Base-by-base conservation (phyloP, 2,329 filamentous ascomycete species). In the Rhinocladiella similis region DNA sequence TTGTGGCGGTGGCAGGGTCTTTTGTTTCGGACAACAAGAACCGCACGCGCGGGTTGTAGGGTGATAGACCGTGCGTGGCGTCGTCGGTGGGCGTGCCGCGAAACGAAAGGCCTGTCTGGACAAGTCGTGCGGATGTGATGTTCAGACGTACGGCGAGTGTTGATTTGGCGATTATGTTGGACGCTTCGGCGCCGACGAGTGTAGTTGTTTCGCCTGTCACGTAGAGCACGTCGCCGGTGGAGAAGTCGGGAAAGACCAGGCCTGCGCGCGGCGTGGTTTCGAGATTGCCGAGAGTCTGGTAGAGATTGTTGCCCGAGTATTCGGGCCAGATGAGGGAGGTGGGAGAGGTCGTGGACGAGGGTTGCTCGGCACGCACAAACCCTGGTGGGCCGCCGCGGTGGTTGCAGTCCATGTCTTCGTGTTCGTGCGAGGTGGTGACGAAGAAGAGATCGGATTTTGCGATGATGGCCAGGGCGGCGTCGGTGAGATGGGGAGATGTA, bases 271-370 rank as follows among this genome's bases (percentile, higher is more conserved):
- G 88, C 29, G 86, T 87, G 6, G 80, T 72, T 38, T 81, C 76
- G 13, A 95, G 75, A 67, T 96, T 96, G 1, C 91, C 91, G 0
- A 95, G 79, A 0, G 88, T 90, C 70, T 95, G 90, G 65, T 95
- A 96, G 0, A 94, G 75, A 14, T 89, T 78, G 70, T 96, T 96
- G 6, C 91, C 91, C 0, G 88, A 91, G 69, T 88, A 95, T 69
- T 96, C 91, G 0, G 91, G 91, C 71, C 90, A 96, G 2, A 87
- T 77, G 13, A 95, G 70, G 2, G 83, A 77, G 1, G 74, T 75
- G 42, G 58, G 38, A 33, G 77, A 72, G 54, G 88, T 86, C 18
- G 80, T 81, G 25, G 48, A 19, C 27, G 45, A 41, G n/a, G 58
- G 50, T 19, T 61, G 57, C 1, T 86, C 69, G 7, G 93, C 77